Base-by-base conservation (phyloP, 106 monocot species). In the Platanthera guangdongensis region DNA sequence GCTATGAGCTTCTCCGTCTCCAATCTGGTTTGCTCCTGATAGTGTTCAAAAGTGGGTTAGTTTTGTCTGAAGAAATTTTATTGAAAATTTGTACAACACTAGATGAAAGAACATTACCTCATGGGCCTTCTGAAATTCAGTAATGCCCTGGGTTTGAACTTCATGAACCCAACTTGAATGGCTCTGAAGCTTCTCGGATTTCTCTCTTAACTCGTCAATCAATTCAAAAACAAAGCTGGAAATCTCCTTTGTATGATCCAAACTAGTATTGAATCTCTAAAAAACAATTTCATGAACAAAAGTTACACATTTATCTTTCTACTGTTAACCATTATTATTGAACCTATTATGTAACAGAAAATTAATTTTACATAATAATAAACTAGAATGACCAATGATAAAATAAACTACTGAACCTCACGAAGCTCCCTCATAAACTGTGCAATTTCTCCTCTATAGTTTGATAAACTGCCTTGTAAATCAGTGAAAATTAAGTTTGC, bases 1-100 rank as follows among this genome's bases (percentile, higher is more conserved):
- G 82, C 80, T 52, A 99, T 71, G 81, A 99, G 83, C 81, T 92
- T 92, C 28, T 94, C 88, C 47, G 83, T 80, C 73, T 94, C 94
- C 5, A 76, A 78, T 69, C 77, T 92, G 11, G 92, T 83, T 74
- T 99, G 92, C 65, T 92, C 92, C 99, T 99, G 85, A 68, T 68
- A 65, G 47, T 51, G 32, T 14, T 53, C 39, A 80, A 82, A 74
- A 39, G 39, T 39, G 39, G 39, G 39, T 84, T 13, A 78, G 77
- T 51, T 15, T 54, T 12, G 19, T 78, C 25, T 53, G 21, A 32
- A 16, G 39, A 39, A 39, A 39, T 39, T 39, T 39, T 39, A 57
- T 57, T 64, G 22, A 64, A 28, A 25, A 64, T 14, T 6, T 30
- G 65, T 68, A 2, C 13, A 13, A 3, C 39, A 51, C 6, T 2